Evolutionary conservation across 2,329 filamentous ascomycete genomes (phyloP).

Genomic region (Talaromyces sp.): DNA sequence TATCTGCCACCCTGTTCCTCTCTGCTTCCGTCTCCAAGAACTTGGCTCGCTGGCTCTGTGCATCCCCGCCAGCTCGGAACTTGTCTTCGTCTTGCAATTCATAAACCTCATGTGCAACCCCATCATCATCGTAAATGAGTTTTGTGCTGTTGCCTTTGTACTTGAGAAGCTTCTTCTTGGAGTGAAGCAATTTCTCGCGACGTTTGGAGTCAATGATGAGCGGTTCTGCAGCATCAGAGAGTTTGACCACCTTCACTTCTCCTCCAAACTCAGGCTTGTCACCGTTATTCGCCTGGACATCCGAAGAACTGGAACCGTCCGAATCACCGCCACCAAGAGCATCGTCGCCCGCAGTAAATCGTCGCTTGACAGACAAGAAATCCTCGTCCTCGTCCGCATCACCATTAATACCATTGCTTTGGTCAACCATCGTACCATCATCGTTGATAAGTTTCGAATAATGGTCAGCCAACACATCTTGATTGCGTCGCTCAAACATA

Average conservation of each 20-base stretch:
- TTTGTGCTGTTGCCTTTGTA: slow-evolving; percentile 84
- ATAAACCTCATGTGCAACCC: slow-evolving; percentile 79
- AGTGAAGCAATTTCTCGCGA: slow-evolving; percentile 89
- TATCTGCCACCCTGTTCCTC: slow-evolving; percentile 71
- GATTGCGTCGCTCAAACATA: slow-evolving; percentile 97
- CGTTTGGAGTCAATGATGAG: slow-evolving; percentile 91
- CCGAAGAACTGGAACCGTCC: slow-evolving; percentile 8
- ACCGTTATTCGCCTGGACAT: slow-evolving; percentile 37
- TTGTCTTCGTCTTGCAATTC: slow-evolving; percentile 81
- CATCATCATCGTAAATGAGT: slow-evolving; percentile 89
- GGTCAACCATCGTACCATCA: slow-evolving; percentile 49
- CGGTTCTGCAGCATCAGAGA: slow-evolving; percentile 62
- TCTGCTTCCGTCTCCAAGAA: slow-evolving; percentile 76
- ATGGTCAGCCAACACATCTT: slow-evolving; percentile 91
- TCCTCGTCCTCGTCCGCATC: slow-evolving; percentile 70
- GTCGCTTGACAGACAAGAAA: slow-evolving; percentile 85
- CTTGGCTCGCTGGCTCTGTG: slow-evolving; percentile 70
- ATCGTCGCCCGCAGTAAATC: slow-evolving; percentile 70
- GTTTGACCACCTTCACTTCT: slow-evolving; percentile 39
- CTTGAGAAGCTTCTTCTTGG: slow-evolving; percentile 90
- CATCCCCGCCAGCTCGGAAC: slow-evolving; percentile 72
- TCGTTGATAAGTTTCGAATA: slow-evolving; percentile 81
- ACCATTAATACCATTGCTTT: slow-evolving; percentile 37
- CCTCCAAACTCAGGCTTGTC: background rate
- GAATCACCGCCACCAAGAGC: slow-evolving; percentile 45